Base-by-base conservation (phyloP, 768 basidiomycete genomes). In the Sistotremastrum suecicum region DNA sequence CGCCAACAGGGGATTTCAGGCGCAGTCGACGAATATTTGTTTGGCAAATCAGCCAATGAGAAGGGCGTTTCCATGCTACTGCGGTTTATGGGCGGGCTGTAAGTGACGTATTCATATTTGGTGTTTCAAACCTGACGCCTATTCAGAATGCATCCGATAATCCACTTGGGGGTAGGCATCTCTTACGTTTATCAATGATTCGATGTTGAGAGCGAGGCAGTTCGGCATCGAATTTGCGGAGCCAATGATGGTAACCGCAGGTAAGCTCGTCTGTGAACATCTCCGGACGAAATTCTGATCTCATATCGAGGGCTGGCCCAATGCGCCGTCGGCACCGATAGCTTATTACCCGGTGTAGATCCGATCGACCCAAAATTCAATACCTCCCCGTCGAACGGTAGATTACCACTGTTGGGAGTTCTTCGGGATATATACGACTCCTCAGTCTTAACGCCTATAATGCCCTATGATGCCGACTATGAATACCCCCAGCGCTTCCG, bases 361-460 rank as follows among this genome's bases (percentile, higher is more conserved):
- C 41, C 46, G 4, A 42, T 29, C 4, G 4, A 38, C 3, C 7
- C 36, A 8, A 50, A 39, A 11, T 35, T 43, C 40, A 37, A 9
- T 20, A 56, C 51, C 48, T 50, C 48, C 11, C 58, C 57, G 33
- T 56, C 56, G n/a, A 55, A 54, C 28, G 44, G 58, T 11, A 63
- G 63, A 2, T 56, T 62, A 1, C 63, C 73, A 0, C 65, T 79
- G 6, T 61, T 79, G 30, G 67, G 70, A 43, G 63, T 78, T 34
- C 54, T 80, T 0, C 64, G 66, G 20, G 60, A 73, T 47, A 59
- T 71, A 3, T 76, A 77, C 56, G 69, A 69, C 45, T 72, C 74
- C 3, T 56, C 65, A 1, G 52, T 60, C 35, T 64, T 80, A 49
- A 60, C 61, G 6, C 77, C 78, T 3, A 61, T 65, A 5, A 63